Base-by-base conservation (phyloP, 345 rosid species). In the Syzygium grande region DNA sequence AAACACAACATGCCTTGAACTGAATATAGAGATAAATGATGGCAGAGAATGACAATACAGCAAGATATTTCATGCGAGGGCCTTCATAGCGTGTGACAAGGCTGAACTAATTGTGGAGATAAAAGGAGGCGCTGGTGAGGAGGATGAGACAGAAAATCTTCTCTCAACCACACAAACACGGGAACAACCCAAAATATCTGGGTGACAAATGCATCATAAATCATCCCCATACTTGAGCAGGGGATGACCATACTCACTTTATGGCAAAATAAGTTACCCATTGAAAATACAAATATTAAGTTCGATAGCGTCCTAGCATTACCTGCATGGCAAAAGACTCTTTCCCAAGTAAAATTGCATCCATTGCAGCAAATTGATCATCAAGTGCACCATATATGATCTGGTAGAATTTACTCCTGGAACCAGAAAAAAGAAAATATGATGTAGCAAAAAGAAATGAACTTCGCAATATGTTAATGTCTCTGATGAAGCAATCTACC, bases 301-400 rank as follows among this genome's bases (percentile, higher is more conserved):
- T 52, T 4, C 79, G 73, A 84, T 17, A 87, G 49, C 41, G 34
- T 46, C 86, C 51, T 2, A 13, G 85, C 61, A 86, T 84, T 91
- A 98, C 99, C 99, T 93, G 92, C 86, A 85, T 90, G 52, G 99
- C 96, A 92, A 95, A 96, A 52, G 91, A 86, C 86, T 96, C 99
- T 91, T 96, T 97, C 89, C 92, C 94, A 43, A 90, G 93, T 88
- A 97, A 89, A 84, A 96, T 94, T 73, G 94, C 93, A 92, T 95
- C 97, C 99, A 96, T 96, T 6, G 96, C 99, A 90, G 95, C 93
- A 90, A 94, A 94, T 90, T 96, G 96, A 91, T 96, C 96, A 88
- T 96, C 97, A 86, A 96, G 95, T 58, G 92, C 95, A 89, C 95
- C 94, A 91, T 96, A 96, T 86, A 96, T 96, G 51, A 88, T 92